Evolutionary conservation across 768 basidiomycete species (phyloP).

Genomic region (Pleurotus citrinopileatus): DNA sequence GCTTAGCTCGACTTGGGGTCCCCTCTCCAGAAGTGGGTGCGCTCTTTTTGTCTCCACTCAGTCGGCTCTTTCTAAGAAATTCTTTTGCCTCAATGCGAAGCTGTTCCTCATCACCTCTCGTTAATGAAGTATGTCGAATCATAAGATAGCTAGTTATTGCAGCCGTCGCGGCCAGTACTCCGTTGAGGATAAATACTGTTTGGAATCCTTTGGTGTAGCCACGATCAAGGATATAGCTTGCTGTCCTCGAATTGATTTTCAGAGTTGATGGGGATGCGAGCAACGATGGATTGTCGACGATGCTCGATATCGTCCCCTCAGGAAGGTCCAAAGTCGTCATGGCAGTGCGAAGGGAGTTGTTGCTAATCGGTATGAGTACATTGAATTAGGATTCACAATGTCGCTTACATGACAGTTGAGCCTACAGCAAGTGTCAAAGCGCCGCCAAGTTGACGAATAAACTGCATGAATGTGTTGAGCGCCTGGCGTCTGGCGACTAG

Average conservation of each 20-base stretch:
- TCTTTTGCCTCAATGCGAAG: constrained; percentile 37
- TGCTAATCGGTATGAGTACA: constrained; percentile 22
- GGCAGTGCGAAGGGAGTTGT: constrained; percentile 44
- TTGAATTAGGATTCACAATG: neutral
- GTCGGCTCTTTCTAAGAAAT: neutral
- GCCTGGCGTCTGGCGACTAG: neutral
- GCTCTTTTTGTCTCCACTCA: neutral
- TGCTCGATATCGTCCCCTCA: constrained; percentile 31
- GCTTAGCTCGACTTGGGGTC: too few relatives aligned
- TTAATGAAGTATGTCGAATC: constrained; percentile 61
- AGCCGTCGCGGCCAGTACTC: constrained; percentile 49
- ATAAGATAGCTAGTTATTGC: constrained; percentile 54
- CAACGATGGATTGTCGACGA: constrained; percentile 48
- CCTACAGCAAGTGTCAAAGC: constrained; percentile 64
- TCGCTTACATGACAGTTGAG: constrained; percentile 54
- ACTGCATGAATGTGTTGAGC: constrained; percentile 31
- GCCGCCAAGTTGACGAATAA: constrained; percentile 68
- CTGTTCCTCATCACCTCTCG: constrained; percentile 51
- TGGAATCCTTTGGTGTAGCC: constrained; percentile 60
- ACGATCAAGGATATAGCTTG: constrained; percentile 37
- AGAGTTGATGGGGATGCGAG: constrained; percentile 28
- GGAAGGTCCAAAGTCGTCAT: constrained; percentile 38
- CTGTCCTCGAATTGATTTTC: constrained; percentile 34
- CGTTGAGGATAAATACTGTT: constrained; percentile 59
- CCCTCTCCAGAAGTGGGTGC: neutral